Evolutionary conservation across 2,329 filamentous ascomycete genomes (phyloP), one percentile per base, ranked within the genome.

Genomic region (Phialocephala subalpina): DNA sequence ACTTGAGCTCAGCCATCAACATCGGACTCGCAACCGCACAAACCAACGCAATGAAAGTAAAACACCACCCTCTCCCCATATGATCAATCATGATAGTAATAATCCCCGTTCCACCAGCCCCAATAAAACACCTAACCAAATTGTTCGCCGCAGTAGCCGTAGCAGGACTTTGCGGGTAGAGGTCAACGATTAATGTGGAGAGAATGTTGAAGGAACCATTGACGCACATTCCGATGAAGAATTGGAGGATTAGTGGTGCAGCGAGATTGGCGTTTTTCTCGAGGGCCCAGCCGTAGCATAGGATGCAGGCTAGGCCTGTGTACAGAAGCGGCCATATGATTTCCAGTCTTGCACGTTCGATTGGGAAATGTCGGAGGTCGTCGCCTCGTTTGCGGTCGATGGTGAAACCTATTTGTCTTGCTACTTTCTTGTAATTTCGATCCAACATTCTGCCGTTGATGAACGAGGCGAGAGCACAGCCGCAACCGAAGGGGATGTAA

Each of bases 371-470:
- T 12, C 70, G 58, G 40, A 79, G 67, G 63, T 78, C 72, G 47
- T 78, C 74, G 7, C 77, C 80, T 40, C 87, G 86, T 68, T 86
- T 87, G 65, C 81, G 83, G 67, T 86, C 85, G 69, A 93, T 85
- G 1, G 81, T 79, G 64, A 93, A 81, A 6, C 88, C 88, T 18
- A 90, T 80, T 36, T 83, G 82, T 58, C 80, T 82, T 1, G 92
- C 91, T 56, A 89, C 84, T 45, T 90, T 86, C 7, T 87, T 83
- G 76, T 92, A 97, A 76, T 94, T 94, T 82, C 86, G 64, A 58
- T 90, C 87, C 0, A 89, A 75, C 9, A 88, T 67, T 38, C 78
- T 77, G 5, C 92, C 90, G 67, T 87, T 85, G n/a, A 77, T 74
- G 29, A 74, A 87, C 82, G 62, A 86, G 75, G 84, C 80, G 1